phyloP scores from a whole-genome alignment of 805 yeast species.

The Ogataea angusta region DNA sequence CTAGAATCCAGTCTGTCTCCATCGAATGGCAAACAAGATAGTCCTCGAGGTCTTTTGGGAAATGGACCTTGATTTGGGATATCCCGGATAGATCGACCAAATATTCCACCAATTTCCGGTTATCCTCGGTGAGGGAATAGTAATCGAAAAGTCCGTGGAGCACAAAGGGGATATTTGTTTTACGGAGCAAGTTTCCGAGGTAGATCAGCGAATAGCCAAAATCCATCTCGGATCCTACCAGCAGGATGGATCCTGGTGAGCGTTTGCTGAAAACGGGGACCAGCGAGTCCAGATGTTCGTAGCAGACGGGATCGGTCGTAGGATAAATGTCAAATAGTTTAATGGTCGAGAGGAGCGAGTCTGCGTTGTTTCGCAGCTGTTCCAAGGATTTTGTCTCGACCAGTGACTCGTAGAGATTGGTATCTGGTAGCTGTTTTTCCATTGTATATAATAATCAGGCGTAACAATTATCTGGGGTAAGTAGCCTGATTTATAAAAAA shows the following conservation, averaged over 20 bases:
- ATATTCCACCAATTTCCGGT: conserved; percentile 12
- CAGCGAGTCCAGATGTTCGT: conserved; percentile 4
- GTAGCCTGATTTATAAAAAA: conserved; percentile 4
- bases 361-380: conserved; percentile 19
- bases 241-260: conserved; percentile 16
- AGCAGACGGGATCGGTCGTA: conserved; percentile 2
- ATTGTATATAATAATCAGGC: neutral
- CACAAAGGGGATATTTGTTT: conserved; percentile 11
- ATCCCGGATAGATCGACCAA: conserved; percentile 21
- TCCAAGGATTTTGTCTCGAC: conserved; percentile 8
- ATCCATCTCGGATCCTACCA: conserved; percentile 21
- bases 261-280: conserved; percentile 1
- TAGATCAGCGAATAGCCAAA: conserved; percentile 22
- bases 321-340: conserved; percentile 11
- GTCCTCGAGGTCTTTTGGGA: conserved; percentile 3
- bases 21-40: conserved; percentile 1
- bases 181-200: conserved; percentile 17
- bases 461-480: conserved; percentile 4
- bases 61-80: conserved; percentile 12
- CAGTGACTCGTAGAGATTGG: neutral
- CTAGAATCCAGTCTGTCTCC: conserved; percentile 18
- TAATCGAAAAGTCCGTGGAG: conserved; percentile 17
- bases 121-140: conserved; percentile 4
- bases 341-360: conserved; percentile 20
- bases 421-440: neutral